Evolutionary conservation across 495 filamentous ascomycete genomes (phyloP).

Genomic region (Glonium stellatum): DNA sequence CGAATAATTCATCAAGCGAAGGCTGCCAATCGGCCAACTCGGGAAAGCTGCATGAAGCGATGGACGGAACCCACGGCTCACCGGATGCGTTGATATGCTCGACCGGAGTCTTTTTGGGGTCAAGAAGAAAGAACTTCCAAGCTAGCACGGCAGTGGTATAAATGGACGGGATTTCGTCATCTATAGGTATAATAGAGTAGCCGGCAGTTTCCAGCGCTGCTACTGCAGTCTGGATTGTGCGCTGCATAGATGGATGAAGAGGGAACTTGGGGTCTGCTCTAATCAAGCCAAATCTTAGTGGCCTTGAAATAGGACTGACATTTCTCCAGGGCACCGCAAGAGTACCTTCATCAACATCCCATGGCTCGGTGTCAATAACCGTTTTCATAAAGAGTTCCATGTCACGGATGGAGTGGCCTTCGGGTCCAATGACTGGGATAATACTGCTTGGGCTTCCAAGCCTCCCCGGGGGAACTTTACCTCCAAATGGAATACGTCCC

Average conservation of each 20-base stretch:
- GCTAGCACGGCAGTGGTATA: constrained; percentile 19
- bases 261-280: constrained; percentile 26
- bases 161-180: constrained; percentile 22
- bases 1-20: constrained; percentile 27
- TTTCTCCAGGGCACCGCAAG: constrained; percentile 46
- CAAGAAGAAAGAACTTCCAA: constrained; percentile 29
- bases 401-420: constrained; percentile 43
- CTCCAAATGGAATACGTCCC: constrained; percentile 28
- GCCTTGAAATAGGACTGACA: constrained; percentile 6
- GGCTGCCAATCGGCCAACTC: constrained; percentile 29
- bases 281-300: constrained; percentile 26
- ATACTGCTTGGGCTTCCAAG: constrained; percentile 31
- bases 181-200: constrained; percentile 20
- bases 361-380: constrained; percentile 43
- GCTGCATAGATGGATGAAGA: constrained; percentile 31
- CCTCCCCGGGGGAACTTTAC: constrained; percentile 30
- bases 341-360: constrained; percentile 40
- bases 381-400: constrained; percentile 47
- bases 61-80: constrained; percentile 31
- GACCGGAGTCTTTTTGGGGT: constrained; percentile 27
- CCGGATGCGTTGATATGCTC: constrained; percentile 23
- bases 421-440: constrained; percentile 46
- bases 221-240: constrained; percentile 26
- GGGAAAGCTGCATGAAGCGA: constrained; percentile 11
- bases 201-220: constrained; percentile 22